Conservation (phyloP, 257 asterid genomes). For the Solanum pinnatisectum region DNA sequence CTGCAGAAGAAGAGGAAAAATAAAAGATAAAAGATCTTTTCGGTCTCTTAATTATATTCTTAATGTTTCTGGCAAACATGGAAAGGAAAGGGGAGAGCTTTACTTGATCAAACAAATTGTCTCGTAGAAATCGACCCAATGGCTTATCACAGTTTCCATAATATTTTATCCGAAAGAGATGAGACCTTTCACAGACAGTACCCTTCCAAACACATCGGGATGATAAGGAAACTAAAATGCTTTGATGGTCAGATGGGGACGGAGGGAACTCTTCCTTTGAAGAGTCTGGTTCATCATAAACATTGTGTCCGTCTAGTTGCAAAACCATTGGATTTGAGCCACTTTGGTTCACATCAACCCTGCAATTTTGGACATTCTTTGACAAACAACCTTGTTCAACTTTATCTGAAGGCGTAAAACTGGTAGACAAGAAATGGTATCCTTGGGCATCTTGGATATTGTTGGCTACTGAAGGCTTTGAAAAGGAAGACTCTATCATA, state of each 20-base stretch:
- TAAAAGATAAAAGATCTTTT: not conserved
- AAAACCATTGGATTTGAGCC: not conserved
- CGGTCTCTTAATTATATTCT: not conserved
- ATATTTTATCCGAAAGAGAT: conserved; percentile 79
- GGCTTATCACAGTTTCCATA: conserved; percentile 89
- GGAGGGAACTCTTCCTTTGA: conserved; percentile 74
- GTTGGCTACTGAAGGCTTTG: conserved; percentile 14
- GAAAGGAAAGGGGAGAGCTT: conserved; percentile 13
- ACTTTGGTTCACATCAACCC: conserved; percentile 14
- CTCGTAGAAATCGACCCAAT: conserved; percentile 84
- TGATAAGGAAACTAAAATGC: conserved; percentile 84
- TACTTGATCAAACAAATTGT: conserved; percentile 92
- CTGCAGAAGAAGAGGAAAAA: conserved; percentile 31
- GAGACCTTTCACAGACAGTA: conserved; percentile 89
- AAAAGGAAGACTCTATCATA: conserved; percentile 17
- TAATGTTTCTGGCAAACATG: not conserved
- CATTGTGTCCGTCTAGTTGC: conserved; percentile 30
- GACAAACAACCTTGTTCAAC: not conserved
- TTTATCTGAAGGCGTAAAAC: conserved; percentile 14
- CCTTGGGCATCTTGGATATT: conserved; percentile 4
- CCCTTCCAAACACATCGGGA: conserved; percentile 97
- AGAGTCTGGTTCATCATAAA: conserved; percentile 36
- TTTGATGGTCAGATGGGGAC: conserved; percentile 81
- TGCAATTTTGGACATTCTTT: conserved; percentile 11
- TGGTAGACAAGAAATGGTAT: conserved; percentile 11